phyloP scores from a whole-genome alignment of 495 filamentous ascomycete genomes.

The Echria macrotheca region DNA sequence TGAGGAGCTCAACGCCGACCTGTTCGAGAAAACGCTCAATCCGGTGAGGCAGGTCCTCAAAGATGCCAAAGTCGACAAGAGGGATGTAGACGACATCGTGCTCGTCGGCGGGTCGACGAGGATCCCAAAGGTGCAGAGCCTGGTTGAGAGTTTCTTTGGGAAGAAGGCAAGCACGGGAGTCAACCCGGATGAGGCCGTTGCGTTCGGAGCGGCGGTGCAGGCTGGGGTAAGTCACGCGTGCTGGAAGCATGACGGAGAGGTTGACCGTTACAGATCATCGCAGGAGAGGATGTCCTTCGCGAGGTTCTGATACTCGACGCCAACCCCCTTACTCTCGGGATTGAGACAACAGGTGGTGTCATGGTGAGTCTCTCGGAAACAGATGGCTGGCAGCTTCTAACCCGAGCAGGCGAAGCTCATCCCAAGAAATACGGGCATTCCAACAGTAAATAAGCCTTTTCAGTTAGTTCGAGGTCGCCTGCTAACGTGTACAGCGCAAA shows the following conservation, averaged over 20 bases:
- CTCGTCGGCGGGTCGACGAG: constrained; percentile 84
- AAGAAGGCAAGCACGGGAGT: constrained; percentile 91
- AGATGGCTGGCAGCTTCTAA: not conserved
- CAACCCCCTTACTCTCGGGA: constrained; percentile 90
- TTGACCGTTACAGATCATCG: constrained; percentile 51
- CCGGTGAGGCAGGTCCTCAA: constrained; percentile 88
- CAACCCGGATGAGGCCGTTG: constrained; percentile 94
- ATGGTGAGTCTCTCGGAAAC: constrained; percentile 40
- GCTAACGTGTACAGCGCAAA: constrained; percentile 48
- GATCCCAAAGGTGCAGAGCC: constrained; percentile 84
- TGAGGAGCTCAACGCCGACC: constrained; percentile 89
- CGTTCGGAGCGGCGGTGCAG: constrained; percentile 89
- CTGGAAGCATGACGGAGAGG: no score
- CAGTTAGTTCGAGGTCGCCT: no score
- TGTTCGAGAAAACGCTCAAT: constrained; percentile 93
- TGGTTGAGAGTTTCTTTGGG: constrained; percentile 92
- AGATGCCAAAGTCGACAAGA: constrained; percentile 77
- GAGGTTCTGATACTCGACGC: constrained; percentile 84
- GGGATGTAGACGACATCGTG: constrained; percentile 75
- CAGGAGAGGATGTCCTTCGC: constrained; percentile 63
- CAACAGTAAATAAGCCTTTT: constrained; percentile 44
- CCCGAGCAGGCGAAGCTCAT: constrained; percentile 75
- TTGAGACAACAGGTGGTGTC: constrained; percentile 92
- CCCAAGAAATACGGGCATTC: constrained; percentile 81
- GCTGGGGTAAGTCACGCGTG: constrained; percentile 52